Percentiles rank a stretch among this genome's conserved stretches.
Evolutionary conservation across 805 yeast genomes (phyloP).

Genomic region (Clavispora carvajalis): DNA sequence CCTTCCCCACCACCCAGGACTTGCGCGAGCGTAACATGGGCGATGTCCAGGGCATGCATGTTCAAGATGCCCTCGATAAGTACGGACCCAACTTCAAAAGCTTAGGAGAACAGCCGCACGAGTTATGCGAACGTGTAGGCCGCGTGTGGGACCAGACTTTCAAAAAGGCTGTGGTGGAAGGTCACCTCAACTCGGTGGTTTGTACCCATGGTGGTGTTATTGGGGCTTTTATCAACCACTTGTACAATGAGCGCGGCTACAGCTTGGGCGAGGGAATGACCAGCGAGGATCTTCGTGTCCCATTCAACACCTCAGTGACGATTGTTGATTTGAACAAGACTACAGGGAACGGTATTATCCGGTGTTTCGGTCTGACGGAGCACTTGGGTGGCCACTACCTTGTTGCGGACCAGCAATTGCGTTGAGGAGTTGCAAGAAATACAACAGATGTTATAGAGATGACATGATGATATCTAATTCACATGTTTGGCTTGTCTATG

Average conservation of each 20-base stretch:
- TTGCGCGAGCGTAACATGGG: slow-evolving; percentile 80
- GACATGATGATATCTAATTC: too few relatives aligned
- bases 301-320: slow-evolving; percentile 72
- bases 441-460: too few relatives aligned
- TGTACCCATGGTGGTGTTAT: slow-evolving; percentile 84
- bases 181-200: slow-evolving; percentile 47
- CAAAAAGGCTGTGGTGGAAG: slow-evolving; percentile 27
- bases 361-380: slow-evolving; percentile 57
- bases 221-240: slow-evolving; percentile 50
- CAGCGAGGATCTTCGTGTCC: slow-evolving; percentile 45
- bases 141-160: slow-evolving; percentile 41
- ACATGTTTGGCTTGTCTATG: too few relatives aligned
- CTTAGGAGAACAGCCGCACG: slow-evolving; percentile 55
- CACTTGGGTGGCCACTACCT: slow-evolving; percentile 51
- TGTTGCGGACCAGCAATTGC: slow-evolving; percentile 17
- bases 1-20: slow-evolving; percentile 23
- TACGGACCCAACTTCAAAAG: slow-evolving; percentile 56
- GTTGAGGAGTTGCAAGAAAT: too few relatives aligned
- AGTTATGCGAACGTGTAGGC: slow-evolving; percentile 45
- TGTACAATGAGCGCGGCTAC: slow-evolving; percentile 37
- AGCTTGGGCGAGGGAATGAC: slow-evolving; percentile 33
- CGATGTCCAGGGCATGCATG: slow-evolving; percentile 63
- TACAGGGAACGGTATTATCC: slow-evolving; percentile 40
- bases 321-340: slow-evolving; percentile 51
- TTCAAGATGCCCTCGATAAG: slow-evolving; percentile 57